Conservation (phyloP, 768 basidiomycete species). For the Tricholomella constricta region DNA sequence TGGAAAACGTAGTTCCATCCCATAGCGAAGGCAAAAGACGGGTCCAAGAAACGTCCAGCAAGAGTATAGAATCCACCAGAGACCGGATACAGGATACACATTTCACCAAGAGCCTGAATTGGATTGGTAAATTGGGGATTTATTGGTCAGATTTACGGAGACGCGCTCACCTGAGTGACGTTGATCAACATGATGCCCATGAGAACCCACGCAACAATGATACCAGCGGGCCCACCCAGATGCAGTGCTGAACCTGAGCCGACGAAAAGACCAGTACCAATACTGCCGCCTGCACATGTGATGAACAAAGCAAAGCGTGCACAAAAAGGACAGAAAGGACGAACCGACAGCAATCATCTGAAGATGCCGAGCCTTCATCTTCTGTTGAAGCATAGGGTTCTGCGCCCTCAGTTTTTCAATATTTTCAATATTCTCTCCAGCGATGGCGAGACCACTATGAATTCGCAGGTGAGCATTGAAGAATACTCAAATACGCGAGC, state of each 20-base stretch:
- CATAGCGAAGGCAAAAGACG: constrained; percentile 50
- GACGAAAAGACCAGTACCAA: constrained; percentile 51
- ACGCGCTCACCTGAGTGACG: constrained; percentile 40
- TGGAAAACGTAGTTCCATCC: constrained; percentile 52
- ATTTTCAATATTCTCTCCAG: constrained; percentile 38
- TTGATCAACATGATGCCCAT: constrained; percentile 51
- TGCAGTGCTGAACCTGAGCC: constrained; percentile 44
- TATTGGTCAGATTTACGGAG: background rate
- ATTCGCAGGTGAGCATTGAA: background rate
- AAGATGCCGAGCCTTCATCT: constrained; percentile 50
- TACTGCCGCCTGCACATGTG: constrained; percentile 40
- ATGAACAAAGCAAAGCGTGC: background rate
- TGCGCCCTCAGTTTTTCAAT: constrained; percentile 38
- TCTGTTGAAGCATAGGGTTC: constrained; percentile 47
- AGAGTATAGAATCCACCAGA: constrained; percentile 53
- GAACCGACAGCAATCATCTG: constrained; percentile 51
- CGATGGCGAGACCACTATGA: constrained; percentile 39
- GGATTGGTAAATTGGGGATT: background rate
- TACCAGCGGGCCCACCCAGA: constrained; percentile 43
- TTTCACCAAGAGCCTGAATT: constrained; percentile 47
- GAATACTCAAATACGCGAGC: background rate
- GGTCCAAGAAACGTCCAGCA: constrained; percentile 47
- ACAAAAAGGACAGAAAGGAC: constrained; percentile 12
- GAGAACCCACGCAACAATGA: constrained; percentile 46
- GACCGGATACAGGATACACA: constrained; percentile 49